Conservation (phyloP, 2,329 filamentous ascomycete genomes). For the Botrytis pseudocinerea region DNA sequence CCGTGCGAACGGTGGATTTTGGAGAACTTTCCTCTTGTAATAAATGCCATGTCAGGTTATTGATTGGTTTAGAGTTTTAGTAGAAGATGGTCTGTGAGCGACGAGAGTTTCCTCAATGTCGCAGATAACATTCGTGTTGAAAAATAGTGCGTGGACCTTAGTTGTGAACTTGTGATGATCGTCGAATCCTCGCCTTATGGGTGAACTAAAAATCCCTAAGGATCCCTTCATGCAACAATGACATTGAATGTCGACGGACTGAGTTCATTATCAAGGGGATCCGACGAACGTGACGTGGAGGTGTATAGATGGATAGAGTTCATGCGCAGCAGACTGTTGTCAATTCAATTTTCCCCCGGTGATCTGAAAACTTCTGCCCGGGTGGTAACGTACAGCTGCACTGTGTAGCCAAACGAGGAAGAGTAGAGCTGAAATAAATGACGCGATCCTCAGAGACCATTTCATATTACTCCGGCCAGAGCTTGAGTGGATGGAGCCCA, state of each 20-base stretch:
- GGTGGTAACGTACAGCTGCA: neutral
- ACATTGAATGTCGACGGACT: neutral
- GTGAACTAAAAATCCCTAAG: neutral
- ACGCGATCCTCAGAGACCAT: neutral
- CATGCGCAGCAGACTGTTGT: neutral
- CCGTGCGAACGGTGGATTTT: slow-evolving; percentile 11
- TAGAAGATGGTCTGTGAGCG: neutral
- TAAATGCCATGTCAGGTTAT: slow-evolving; percentile 3
- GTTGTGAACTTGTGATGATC: neutral
- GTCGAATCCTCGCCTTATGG: neutral
- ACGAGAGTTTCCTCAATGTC: neutral
- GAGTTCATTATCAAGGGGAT: neutral
- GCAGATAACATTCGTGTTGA: neutral
- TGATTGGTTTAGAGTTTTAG: slow-evolving; percentile 4
- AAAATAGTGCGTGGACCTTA: neutral
- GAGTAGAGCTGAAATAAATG: neutral
- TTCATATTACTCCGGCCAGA: neutral
- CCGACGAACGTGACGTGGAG: neutral
- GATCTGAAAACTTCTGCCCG: neutral
- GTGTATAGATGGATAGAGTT: neutral
- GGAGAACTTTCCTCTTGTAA: neutral
- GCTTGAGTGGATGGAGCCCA: neutral
- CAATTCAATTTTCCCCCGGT: neutral
- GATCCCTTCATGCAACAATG: slow-evolving; percentile 3
- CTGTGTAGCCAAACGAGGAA: neutral